Evolutionary conservation across 208 protist species (phyloP), one percentile per base, ranked within the genome.

Genomic region (Phytomonas francai): DNA sequence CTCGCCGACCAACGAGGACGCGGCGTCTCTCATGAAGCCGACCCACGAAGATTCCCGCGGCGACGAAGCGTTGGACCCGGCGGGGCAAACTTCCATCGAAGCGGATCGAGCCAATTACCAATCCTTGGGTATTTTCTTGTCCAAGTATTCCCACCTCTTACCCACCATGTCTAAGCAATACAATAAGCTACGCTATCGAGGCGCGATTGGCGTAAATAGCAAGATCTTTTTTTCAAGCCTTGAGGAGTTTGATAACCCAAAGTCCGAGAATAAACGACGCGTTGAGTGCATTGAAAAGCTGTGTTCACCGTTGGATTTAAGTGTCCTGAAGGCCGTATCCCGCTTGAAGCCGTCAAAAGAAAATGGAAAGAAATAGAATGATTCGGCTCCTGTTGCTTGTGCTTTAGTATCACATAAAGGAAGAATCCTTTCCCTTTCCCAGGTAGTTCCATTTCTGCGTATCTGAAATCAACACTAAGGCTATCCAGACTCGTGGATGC

Each of bases 111-210:
- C 42, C 25, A 51, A 49, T 69, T n/a, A n/a, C n/a, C n/a, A n/a
- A n/a, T n/a, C n/a, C n/a, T n/a, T n/a, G n/a, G n/a, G n/a, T n/a
- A n/a, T n/a, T n/a, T n/a, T 94, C 5, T 71, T 94, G 12, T 31
- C 19, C 14, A 76, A 84, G 45, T 94, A 85, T 70, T 67, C 71
- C 8, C 73, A 64, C 25, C 70, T 94, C 16, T 72, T 94, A 12
- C 71, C 79, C n/a, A 67, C 67, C 42, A 83, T 94, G 1, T 79
- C 80, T 12, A 80, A 84, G 28, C 81, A 94, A 67, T 90, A 85
- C 69, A 82, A 90, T 73, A 86, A 83, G 63, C 71, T 72, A 54
- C 39, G 81, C n/a, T n/a, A n/a, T n/a, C n/a, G n/a, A 45, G 34
- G 65, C 34, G 59, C 70, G 36, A 39, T 77, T 9, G 72, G 74